Evolutionary conservation across 2,329 filamentous ascomycete genomes (phyloP).

Genomic region (Trichophaea hybrida): DNA sequence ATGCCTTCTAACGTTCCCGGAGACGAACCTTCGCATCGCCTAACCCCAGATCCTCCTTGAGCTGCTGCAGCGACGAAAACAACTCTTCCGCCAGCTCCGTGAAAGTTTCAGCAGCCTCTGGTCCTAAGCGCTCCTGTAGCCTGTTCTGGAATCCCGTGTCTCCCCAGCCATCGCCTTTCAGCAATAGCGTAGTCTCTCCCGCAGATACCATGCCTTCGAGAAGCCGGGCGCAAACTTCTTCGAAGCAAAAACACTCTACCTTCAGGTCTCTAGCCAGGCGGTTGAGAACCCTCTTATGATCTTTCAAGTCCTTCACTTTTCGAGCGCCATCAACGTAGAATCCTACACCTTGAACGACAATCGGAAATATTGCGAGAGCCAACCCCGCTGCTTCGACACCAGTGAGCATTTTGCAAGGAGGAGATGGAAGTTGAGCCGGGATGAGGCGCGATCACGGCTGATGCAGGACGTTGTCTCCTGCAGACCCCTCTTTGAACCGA

Average conservation of each 20-base stretch:
- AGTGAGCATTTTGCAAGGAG: no score
- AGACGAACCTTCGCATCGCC: no score
- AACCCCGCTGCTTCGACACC: no score
- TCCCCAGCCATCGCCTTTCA: conserved; percentile 7
- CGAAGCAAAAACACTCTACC: conserved; percentile 26
- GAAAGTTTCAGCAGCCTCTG: no score
- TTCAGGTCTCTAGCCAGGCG: conserved; percentile 24
- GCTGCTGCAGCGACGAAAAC: no score
- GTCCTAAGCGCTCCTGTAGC: neutral
- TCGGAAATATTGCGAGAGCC: conserved; percentile 26
- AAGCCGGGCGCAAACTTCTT: conserved; percentile 23
- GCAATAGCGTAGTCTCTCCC: conserved; percentile 1
- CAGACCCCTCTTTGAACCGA: no score
- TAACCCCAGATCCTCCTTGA: no score
- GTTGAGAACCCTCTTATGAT: conserved; percentile 23
- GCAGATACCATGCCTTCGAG: conserved; percentile 5
- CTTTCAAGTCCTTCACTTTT: conserved; percentile 27
- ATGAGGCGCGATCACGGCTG: no score
- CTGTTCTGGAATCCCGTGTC: conserved; percentile 5
- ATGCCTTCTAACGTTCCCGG: no score
- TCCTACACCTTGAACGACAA: conserved; percentile 29
- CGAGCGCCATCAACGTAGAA: conserved; percentile 29
- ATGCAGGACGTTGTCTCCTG: no score
- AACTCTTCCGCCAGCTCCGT: no score
- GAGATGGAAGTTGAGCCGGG: no score